Evolutionary conservation across 129 eudicot genomes (phyloP), one percentile per base, ranked within the genome.

Genomic region (Flaveria linearis): DNA sequence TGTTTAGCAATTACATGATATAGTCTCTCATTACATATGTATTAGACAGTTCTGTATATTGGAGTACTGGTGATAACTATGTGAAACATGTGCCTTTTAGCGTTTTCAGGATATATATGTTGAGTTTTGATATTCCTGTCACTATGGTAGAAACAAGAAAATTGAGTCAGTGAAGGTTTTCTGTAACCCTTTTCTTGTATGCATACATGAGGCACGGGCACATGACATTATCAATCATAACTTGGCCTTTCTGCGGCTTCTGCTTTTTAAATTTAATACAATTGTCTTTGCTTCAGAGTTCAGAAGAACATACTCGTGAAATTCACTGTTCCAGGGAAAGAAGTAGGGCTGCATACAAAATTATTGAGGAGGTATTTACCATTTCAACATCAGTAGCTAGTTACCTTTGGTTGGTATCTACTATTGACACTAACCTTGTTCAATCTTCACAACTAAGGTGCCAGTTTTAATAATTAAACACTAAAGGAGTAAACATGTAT

Each of bases 251-350:
- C 43, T 51, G 22, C 20, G 8, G 22, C 57, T 51, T 16, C n/a
- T 66, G 68, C 81, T 60, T 69, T 52, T 4, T 16, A 47, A 23
- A 43, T 58, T 15, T 15, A 18, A n/a, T 1, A 64, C 68, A 50
- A 46, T 74, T 71, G 23, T 56, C 61, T 74, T 61, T 56, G 52
- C 56, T 78, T 60, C 86, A 87, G 88, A 70, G 41, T 84, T 76
- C 67, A 57, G 76, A 82, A 62, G 85, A 72, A 25, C 86, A 78
- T 25, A 68, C 65, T 42, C 87, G 73, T 71, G 97, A 93, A 83
- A 81, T 94, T 79, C 98, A 94, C 82, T 94, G 97, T 71, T 91
- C 98, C 51, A 86, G 98, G 83, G 98, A 94, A 80, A 91, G 98
- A 82, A 91, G 98, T 69, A 82, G 98, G 75, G 85, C 90, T 17